Percentiles rank a stretch among this genome's conserved stretches.
Conservation (phyloP, 2,329 filamentous ascomycete species). For the Stemphylium lycopersici region DNA sequence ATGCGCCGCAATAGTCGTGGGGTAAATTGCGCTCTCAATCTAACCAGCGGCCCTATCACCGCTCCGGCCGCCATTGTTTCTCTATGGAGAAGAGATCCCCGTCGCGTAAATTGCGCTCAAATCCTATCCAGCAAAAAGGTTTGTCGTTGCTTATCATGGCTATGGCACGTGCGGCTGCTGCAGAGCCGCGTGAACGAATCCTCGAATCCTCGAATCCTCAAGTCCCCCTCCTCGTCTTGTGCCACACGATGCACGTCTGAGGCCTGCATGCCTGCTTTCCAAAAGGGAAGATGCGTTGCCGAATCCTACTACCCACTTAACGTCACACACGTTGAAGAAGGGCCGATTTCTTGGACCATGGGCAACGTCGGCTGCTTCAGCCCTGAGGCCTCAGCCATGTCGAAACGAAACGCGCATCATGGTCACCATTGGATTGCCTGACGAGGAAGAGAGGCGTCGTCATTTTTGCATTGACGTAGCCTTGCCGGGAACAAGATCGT, state of each 20-base stretch:
- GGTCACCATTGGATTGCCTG: constrained; percentile 8
- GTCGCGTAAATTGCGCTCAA: background rate
- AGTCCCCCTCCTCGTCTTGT: constrained; percentile 21
- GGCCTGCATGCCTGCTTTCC: constrained; percentile 20
- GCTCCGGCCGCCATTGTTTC: constrained; percentile 5
- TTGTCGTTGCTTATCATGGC: background rate
- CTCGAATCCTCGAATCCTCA: background rate
- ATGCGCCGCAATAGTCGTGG: constrained; percentile 16
- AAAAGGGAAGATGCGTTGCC: constrained; percentile 1
- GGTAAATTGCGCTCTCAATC: constrained; percentile 27
- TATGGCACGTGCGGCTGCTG: constrained; percentile 30
- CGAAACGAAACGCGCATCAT: constrained; percentile 22
- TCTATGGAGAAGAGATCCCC: background rate
- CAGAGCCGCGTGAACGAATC: constrained; percentile 9
- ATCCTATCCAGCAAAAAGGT: background rate
- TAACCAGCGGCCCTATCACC: constrained; percentile 10
- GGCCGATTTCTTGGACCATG: constrained; percentile 3
- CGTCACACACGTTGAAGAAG: constrained; percentile 11
- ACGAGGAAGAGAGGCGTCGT: background rate
- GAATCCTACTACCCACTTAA: constrained; percentile 3
- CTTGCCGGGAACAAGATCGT: constrained; percentile 1
- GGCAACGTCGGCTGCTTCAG: constrained; percentile 24
- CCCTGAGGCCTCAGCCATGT: constrained; percentile 12
- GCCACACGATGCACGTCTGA: constrained; percentile 39
- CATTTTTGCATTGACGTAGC: constrained; percentile 6